Evolutionary conservation across 2,329 filamentous ascomycete species (phyloP), one percentile per base, ranked within the genome.

Genomic region (Fusarium veterinarium): DNA sequence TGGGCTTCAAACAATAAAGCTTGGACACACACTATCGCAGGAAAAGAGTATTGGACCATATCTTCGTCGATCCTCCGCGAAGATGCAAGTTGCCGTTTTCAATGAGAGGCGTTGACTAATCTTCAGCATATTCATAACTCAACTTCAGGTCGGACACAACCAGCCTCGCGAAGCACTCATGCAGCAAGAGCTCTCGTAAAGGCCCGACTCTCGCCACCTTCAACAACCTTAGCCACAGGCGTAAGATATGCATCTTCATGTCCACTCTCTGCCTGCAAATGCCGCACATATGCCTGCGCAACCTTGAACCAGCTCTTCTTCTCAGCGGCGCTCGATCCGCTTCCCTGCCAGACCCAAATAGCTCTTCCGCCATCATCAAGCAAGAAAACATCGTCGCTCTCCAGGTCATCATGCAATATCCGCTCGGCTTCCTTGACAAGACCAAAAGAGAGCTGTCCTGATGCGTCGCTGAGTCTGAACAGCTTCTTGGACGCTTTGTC

Each of bases 281-380:
- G 82, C 16, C 82, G 81, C 53, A 89, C 77, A 71, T 91, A 91
- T 9, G 83, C 82, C 80, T 91, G 86, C n/a, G 88, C 86, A 8
- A 90, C 85, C 64, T 83, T 84, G 49, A 91, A 79, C 91, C 91
- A 93, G 78, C 83, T 83, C 9, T 87, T 85, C 79, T 85, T 91
- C 81, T 92, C 91, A 3, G 79, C 80, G 38, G 80, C 80, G 78
- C 90, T 92, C 13, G 91, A 90, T 2, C 83, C 82, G 5, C 81
- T 80, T 1, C 91, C 91, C 75, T 91, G 86, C 91, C 91, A 92
- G 4, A 92, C 89, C 90, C 90, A 93, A 38, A 92, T 82, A 12
- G 81, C 81, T 56, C 79, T 85, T 11, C 90, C 89, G 1, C 83
- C 84, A 72, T 91, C 89, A 67, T 88, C 86, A 25, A 91, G 83